Evolutionary conservation across 2,329 filamentous ascomycete genomes (phyloP), one percentile per base, ranked within the genome.

Genomic region (Aphanoascus verrucosus): DNA sequence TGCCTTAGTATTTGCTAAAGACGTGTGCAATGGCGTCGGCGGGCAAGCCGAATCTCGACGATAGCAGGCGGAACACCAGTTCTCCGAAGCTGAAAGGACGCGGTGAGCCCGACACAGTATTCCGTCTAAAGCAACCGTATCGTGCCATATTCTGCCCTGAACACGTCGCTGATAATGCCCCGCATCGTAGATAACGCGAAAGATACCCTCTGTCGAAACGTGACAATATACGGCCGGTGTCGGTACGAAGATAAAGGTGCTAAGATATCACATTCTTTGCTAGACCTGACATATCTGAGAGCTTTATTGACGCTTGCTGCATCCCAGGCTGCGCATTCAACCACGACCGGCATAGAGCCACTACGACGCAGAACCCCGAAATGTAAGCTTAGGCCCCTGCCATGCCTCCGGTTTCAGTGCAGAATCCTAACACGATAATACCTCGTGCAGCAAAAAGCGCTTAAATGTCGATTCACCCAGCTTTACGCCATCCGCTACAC

Each of bases 391-490:
- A 7, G 23, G 32, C 38, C 34, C 19, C 38, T 14, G 32, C 34
- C 31, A 37, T 11, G 15, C 17, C 12, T 49, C 9, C 28, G 42
- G 20, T 51, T 15, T 43, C 12, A 47, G 35, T 5, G 20, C 23
- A 37, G 17, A 23, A 23, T 48, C 37, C 31, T 49, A 20, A 38
- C 35, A 17, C n/a, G 19, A 37, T 17, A 20, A n/a, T 14, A 31
- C 14, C 42, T 31, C 42, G 31, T 49, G 59, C 54, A 67, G 59
- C 59, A 70, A 88, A 70, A 93, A 89, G 69, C 77, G 85, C 28
- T 77, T 98, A 60, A 98, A 94, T 69, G 93, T 95, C 64, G 93
- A 97, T 64, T 97, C 93, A 7, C 91, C 93, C 11, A 88, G 91
- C 46, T 98, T 98, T 68, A 96, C 88, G 0, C 91, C 91, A 37